Evolutionary conservation across 2,329 filamentous ascomycete genomes (phyloP), one percentile per base, ranked within the genome.

Genomic region (Microsporum canis): DNA sequence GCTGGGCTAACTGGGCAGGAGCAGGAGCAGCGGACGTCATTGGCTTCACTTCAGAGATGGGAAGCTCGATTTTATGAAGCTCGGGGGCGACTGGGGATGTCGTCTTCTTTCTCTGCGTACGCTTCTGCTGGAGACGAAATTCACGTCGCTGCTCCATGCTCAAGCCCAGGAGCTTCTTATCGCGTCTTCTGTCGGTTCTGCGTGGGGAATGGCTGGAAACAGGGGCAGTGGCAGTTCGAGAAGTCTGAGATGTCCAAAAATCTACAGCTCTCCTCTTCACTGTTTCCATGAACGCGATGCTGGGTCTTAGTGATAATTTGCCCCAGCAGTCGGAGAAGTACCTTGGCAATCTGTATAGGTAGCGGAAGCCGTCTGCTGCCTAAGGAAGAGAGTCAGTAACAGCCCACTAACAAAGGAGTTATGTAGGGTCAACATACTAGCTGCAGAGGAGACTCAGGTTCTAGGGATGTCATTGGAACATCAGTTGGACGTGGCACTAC

Each of bases 201-300:
- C 55, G 55, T 39, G 29, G 33, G n/a, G 55, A 14, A 14, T 41
- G 55, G 8, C 5, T 27, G 6, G 33, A 1, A 41, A 7, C 31
- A 29, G 29, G n/a, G 34, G 39, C 17, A 43, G 55, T 5, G 55
- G 34, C 3, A 38, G 33, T 2, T 7, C 10, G 17, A 2, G 34
- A 29, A 5, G 33, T 41, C 38, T 38, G 55, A 3, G 55, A 33
- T 8, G 33, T 38, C 34, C 55, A 57, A 10, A 39, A 7, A 41
- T n/a, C 33, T 7, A 59, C 14, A n/a, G 57, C 57, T 31, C 39
- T 59, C 34, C 57, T 38, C 39, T 59, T 59, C 17, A 47, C 57
- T 3, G 23, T 14, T 23, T 45, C 27, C 10, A 34, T n/a, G 5
- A 59, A 17, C 3, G 12, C 23, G 17, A n/a, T 12, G 14, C 38